A percentile compares a stretch with the other conserved stretches of the same genome.
Conservation (phyloP, 202 grass and related monocot genomes). For the Setaria italica region DNA sequence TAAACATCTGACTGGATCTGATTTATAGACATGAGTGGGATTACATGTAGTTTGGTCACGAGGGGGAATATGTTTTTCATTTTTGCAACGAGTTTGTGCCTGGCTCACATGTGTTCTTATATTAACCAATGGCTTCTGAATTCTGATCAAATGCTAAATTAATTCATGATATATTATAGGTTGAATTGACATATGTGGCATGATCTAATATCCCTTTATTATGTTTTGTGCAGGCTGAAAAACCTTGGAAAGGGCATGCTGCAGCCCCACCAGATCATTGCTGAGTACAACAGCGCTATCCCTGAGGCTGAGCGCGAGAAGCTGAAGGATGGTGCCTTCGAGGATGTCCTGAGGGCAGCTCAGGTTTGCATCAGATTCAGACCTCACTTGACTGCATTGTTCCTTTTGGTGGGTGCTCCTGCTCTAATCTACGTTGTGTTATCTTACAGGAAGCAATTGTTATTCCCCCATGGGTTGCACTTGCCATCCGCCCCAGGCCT, state of each 20-base stretch:
- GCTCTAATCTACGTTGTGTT: neutral
- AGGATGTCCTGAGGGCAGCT: conserved; percentile 88
- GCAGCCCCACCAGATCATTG: conserved; percentile 84
- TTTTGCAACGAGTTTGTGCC: neutral
- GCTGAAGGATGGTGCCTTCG: conserved; percentile 92
- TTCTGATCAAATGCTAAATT: neutral
- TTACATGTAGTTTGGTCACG: neutral
- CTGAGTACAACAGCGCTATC: conserved; percentile 81
- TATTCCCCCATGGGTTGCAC: conserved; percentile 86
- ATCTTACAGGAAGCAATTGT: conserved; percentile 83
- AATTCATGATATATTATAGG: neutral
- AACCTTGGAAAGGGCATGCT: conserved; percentile 97
- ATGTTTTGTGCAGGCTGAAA: conserved; percentile 61
- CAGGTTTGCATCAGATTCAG: conserved; percentile 59
- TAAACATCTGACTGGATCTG: conserved; percentile 23
- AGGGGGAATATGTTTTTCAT: neutral
- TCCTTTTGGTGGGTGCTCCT: neutral
- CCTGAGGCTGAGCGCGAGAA: conserved; percentile 84
- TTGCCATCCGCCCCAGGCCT: conserved; percentile 92
- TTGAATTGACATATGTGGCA: neutral
- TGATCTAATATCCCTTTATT: neutral
- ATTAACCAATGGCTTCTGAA: neutral
- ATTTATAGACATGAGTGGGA: neutral
- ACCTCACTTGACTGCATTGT: neutral
- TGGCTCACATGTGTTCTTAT: neutral